Percentiles rank a stretch among this genome's conserved stretches.
Evolutionary conservation across 495 filamentous ascomycete genomes (phyloP).

Genomic region (Aspergillus asperescens): DNA sequence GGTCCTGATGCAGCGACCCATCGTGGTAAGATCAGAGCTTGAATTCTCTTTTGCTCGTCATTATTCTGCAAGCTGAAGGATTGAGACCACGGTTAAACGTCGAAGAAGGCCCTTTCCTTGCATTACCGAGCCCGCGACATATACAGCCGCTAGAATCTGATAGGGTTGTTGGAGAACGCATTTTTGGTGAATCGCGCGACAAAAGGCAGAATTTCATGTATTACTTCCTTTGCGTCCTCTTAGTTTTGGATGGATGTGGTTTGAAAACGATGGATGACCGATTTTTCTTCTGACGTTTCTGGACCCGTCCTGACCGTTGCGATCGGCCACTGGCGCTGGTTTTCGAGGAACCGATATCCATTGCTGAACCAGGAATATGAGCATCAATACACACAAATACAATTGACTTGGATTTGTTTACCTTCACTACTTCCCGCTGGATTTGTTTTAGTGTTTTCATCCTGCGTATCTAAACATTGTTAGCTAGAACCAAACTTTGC

Average conservation of each 20-base stretch:
- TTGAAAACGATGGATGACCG: constrained; percentile 43
- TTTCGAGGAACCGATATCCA: constrained; percentile 35
- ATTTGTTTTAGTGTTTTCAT: constrained; percentile 14
- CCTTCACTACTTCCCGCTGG: constrained; percentile 23
- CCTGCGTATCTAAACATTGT: constrained; percentile 15
- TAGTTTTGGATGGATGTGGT: constrained; percentile 24
- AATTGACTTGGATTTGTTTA: constrained; percentile 9
- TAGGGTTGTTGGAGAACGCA: neutral
- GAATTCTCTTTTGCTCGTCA: neutral
- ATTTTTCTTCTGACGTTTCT: constrained; percentile 39
- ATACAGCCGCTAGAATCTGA: neutral
- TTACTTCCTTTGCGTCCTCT: constrained; percentile 31
- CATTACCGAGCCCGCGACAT: neutral
- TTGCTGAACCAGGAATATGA: constrained; percentile 28
- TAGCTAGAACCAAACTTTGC: neutral
- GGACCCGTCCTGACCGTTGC: constrained; percentile 29
- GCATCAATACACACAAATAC: neutral
- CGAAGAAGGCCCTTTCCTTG: neutral
- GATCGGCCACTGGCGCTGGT: constrained; percentile 19
- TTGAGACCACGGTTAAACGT: neutral
- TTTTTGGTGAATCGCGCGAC: neutral
- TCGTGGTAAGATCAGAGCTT: neutral
- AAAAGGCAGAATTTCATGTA: neutral
- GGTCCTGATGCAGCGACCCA: neutral
- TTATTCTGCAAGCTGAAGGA: neutral